A percentile compares a stretch with the other conserved stretches of the same genome.
phyloP scores from a whole-genome alignment of 106 monocot genomes.

The Dioscorea dumetorum region DNA sequence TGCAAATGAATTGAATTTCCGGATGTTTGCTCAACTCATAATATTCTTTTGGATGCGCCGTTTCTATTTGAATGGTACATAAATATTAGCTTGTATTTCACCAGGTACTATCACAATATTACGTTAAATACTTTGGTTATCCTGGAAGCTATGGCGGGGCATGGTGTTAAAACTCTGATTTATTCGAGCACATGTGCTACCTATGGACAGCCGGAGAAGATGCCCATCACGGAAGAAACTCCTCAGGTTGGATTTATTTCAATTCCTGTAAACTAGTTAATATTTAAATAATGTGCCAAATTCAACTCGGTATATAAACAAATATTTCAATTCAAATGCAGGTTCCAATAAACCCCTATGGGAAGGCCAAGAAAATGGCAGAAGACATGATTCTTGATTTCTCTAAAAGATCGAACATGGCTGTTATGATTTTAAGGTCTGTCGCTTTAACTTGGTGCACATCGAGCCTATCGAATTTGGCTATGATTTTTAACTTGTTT shows the following conservation, averaged over 20 bases:
- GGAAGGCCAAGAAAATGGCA: conserved; percentile 20
- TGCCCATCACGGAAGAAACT: conserved; percentile 18
- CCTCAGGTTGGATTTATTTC: conserved; percentile 1
- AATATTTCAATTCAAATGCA: not conserved
- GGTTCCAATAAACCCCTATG: conserved; percentile 14
- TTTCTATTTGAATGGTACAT: not conserved
- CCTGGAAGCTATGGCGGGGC: conserved; percentile 12
- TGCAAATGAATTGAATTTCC: too few species aligned
- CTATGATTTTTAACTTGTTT: not conserved
- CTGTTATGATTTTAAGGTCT: conserved; percentile 14
- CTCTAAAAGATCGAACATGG: conserved; percentile 10
- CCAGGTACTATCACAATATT: conserved; percentile 18
- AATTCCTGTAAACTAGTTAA: too few species aligned
- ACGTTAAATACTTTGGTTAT: conserved; percentile 13
- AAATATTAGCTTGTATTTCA: too few species aligned
- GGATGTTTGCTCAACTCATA: too few species aligned
- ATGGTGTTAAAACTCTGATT: conserved; percentile 14
- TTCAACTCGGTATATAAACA: too few species aligned
- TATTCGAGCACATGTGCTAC: conserved; percentile 17
- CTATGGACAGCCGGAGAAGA: conserved; percentile 14
- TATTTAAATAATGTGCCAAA: too few species aligned
- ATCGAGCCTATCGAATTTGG: not conserved
- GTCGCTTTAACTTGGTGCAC: not conserved
- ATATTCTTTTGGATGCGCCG: too few species aligned
- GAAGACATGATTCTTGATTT: conserved; percentile 17